phyloP scores from a whole-genome alignment of 345 rosid genomes.

The Citrus australasica region DNA sequence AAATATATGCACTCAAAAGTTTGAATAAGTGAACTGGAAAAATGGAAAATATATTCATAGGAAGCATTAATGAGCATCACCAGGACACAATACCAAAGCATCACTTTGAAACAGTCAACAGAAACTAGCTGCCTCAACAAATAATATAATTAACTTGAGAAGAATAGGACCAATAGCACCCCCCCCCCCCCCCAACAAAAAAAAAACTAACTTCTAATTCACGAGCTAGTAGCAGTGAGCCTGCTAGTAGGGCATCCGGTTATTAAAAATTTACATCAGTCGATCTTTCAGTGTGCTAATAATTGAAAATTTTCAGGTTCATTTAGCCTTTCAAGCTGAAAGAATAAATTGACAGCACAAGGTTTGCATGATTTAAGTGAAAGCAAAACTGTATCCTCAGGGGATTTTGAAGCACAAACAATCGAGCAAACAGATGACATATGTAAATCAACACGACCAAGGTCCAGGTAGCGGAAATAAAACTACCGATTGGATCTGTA shows the following conservation, averaged over 20 bases:
- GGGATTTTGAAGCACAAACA: background rate
- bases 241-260: background rate
- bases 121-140: background rate
- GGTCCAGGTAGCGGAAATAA: background rate
- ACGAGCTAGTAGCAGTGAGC: background rate
- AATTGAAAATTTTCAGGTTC: background rate
- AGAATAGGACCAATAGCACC: background rate
- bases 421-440: background rate
- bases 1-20: background rate
- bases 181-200: no score
- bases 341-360: background rate
- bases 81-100: background rate
- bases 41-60: background rate
- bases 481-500: background rate
- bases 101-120: background rate
- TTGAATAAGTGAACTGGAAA: background rate
- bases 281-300: background rate
- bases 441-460: background rate
- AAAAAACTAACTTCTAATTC: background rate
- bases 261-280: background rate
- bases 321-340: background rate
- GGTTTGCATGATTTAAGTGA: background rate
- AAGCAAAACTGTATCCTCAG: background rate
- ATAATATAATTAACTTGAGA: background rate
- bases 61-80: background rate